phyloP scores from a whole-genome alignment of 306 rosid genomes.

The Pueraria montana region DNA sequence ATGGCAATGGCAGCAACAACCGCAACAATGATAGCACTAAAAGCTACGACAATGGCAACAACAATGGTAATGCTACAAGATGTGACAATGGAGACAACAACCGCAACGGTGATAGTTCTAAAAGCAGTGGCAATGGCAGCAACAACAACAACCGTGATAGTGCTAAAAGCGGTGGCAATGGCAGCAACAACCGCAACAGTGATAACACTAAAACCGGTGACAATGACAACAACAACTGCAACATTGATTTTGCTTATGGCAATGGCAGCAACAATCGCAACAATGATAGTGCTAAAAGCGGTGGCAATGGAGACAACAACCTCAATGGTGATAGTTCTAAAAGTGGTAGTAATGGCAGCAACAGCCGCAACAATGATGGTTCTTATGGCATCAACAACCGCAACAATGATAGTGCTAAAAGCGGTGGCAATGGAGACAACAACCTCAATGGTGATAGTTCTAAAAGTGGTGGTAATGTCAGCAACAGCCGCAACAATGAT shows the following conservation, averaged over 20 bases:
- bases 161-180: too few species aligned
- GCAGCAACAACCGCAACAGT: background rate
- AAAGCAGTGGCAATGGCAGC: background rate
- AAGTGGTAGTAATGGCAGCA: too few species aligned
- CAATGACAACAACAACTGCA: background rate
- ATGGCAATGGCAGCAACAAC: background rate
- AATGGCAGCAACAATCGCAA: background rate
- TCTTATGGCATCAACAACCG: background rate
- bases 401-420: background rate
- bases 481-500: too few species aligned
- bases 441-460: background rate
- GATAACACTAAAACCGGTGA: background rate
- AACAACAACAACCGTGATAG: background rate
- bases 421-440: background rate
- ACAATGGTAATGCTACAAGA: fast-evolving
- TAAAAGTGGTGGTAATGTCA: background rate
- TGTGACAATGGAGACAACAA: background rate
- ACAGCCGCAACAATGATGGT: too few species aligned
- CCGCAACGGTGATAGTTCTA: background rate
- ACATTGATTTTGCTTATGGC: too few species aligned
- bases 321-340: too few species aligned
- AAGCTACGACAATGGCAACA: background rate
- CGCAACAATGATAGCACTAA: background rate
- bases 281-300: background rate
- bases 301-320: background rate